Evolutionary conservation across 495 filamentous ascomycete species (phyloP), one percentile per base, ranked within the genome.

Genomic region (Penicillium cataractarum): DNA sequence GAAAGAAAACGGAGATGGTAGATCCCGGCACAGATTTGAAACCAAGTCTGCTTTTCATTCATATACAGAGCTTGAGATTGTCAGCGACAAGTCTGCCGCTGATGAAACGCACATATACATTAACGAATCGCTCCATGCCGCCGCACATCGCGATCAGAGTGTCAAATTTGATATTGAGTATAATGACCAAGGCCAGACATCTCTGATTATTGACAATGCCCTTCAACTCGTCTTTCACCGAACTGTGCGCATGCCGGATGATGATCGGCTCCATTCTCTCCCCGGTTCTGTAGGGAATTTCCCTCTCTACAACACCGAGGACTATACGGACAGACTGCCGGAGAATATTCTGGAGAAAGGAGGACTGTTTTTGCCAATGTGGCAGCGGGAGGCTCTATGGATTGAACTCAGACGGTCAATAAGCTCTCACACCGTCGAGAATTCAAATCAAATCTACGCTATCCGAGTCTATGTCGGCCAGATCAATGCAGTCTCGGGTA

Each of bases 381-480:
- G 46, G 46, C 46, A 49, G 21, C 46, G 24, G 13, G 46, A 49
- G 46, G 46, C 46, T 26, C 24, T 49, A 19, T 49, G 46, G 46
- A 27, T 49, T 19, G 46, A 15, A 4, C 46, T 49, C 24, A 15
- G 22, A 9, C 10, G 21, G 15, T 12, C 24, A 49, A 27, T 2
- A 24, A 15, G 1, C 10, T 27, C 10, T 10, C 4, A 4, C 2
- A 5, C 10, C 3, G 13, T 1, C 12, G 12, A 50, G 26, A 15
- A 27, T 31, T 7, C 29, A 31, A 31, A 31, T 31, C 29, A 7
- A 7, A 31, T 31, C 15, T 50, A 50, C 26, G 46, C 46, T 2
- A 50, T 50, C 24, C 46, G 46, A 29, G 46, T 50, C 46, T 50
- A 50, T 13, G 46, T 50, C 24, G 46, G 46, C 46, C 46, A 50